Evolutionary conservation across 371 early-diverging fungal genomes (phyloP).

Genomic region (Rhizomucor miehei): DNA sequence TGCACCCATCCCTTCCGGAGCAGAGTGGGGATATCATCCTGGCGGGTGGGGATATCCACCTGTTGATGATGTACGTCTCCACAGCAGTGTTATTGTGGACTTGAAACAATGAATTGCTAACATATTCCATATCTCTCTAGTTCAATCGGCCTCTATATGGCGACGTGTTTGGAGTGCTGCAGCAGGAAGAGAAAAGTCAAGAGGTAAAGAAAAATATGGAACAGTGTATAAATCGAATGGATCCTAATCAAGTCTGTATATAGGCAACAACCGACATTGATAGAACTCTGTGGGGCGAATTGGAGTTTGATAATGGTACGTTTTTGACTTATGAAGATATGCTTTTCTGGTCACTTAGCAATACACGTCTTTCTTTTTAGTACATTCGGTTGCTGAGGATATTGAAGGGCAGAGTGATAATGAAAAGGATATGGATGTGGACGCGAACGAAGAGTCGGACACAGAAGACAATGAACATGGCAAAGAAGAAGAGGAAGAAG

Average conservation of each 20-base stretch:
- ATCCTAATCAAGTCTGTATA: no score
- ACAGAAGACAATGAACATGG: neutral
- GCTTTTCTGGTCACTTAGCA: no score
- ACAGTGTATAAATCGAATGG: neutral
- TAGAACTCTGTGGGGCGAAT: conserved; percentile 72
- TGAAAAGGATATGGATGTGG: neutral
- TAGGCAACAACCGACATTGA: conserved; percentile 31
- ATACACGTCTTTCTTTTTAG: no score
- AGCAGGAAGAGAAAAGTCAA: conserved; percentile 24
- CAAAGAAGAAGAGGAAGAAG: conserved; percentile 1
- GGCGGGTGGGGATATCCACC: conserved; percentile 95
- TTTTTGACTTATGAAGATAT: no score
- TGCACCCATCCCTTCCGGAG: conserved; percentile 89
- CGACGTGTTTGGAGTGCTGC: conserved; percentile 65
- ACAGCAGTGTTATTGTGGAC: neutral
- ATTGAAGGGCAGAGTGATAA: neutral
- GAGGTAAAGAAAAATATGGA: neutral
- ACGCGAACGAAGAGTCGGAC: conserved; percentile 1
- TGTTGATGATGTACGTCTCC: conserved; percentile 30
- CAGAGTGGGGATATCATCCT: conserved; percentile 90
- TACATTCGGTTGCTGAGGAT: neutral
- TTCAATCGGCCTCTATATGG: conserved; percentile 87
- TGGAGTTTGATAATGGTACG: conserved; percentile 46
- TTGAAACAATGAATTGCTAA: neutral
- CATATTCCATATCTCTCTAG: conserved; percentile 11